Evolutionary conservation across 805 yeast genomes (phyloP).

Genomic region (Hagleromyces aurorensis): DNA sequence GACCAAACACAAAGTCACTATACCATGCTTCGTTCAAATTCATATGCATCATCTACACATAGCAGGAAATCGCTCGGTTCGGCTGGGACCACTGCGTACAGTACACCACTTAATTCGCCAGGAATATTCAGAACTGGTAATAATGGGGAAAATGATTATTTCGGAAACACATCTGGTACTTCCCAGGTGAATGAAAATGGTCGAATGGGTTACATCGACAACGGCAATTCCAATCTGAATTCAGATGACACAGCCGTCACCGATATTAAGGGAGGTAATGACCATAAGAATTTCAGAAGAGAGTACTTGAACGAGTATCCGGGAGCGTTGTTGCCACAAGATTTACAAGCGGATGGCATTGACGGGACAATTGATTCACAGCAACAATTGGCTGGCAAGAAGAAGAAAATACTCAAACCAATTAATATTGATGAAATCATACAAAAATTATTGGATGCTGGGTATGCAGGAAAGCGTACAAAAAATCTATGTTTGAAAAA

Average conservation of each 20-base stretch:
- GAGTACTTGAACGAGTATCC: conserved; percentile 21
- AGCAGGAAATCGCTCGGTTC: conserved; percentile 29
- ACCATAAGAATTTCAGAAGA: conserved; percentile 7
- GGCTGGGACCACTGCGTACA: conserved; percentile 24
- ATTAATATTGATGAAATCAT: conserved; percentile 78
- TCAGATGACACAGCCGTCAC: conserved; percentile 1
- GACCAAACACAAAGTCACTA: conserved; percentile 6
- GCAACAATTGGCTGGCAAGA: conserved; percentile 13
- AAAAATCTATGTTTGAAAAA: conserved; percentile 82
- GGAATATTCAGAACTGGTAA: conserved; percentile 14
- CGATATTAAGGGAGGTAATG: background rate
- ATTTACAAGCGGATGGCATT: conserved; percentile 8
- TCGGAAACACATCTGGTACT: conserved; percentile 2
- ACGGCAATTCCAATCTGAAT: conserved; percentile 2
- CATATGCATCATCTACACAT: conserved; percentile 25
- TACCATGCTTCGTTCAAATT: conserved; percentile 18
- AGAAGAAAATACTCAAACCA: conserved; percentile 25
- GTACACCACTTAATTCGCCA: conserved; percentile 30
- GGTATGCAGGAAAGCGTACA: conserved; percentile 90
- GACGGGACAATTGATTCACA: conserved; percentile 14
- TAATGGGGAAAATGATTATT: conserved; percentile 1
- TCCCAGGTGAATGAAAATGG: conserved; percentile 1
- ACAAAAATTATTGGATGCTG: conserved; percentile 88
- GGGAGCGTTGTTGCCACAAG: conserved; percentile 8
- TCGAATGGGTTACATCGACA: conserved; percentile 1